Base-by-base conservation (phyloP, 1,284 basidiomycete species). In the Xerocomus minutiporus region DNA sequence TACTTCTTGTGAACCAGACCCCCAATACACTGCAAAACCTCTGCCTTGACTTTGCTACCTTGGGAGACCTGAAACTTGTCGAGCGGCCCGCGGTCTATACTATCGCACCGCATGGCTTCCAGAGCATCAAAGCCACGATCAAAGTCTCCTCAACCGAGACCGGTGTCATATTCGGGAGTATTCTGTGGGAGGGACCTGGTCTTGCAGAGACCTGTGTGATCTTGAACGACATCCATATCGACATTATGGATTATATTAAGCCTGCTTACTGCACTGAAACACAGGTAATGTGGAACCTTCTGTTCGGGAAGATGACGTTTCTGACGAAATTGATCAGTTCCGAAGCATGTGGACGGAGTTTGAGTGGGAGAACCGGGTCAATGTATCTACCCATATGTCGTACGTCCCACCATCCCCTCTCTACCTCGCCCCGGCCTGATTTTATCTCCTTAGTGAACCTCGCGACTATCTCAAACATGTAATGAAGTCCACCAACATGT, bases 171-270 rank as follows among this genome's bases (percentile, higher is more conserved):
- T 98, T 98, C 63, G 96, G 96, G 39, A 97, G 95, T 70, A 97
- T 99, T 60, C 85, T 97, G 17, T 99, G 97, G 87, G 93, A 96
- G 61, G 91, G 90, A n/a, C 84, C 86, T 5, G 90, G 87, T 45
- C 84, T 94, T 61, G 79, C 86, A 0, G 92, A 96, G 66, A 85
- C 85, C 46, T 93, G 86, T 71, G 93, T 93, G 36, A 95, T 99
- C 46, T 72, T 98, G 64, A 97, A 94, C 71, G 96, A 98, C 72
- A 95, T 98, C 55, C 94, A 98, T 72, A 93, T 98, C 59, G 97
- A 99, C 71, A 98, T 99, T 61, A 96, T 99, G 91, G 96, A 98
- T 71, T 99, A 98, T 72, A 99, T 99, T 76, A 93, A 97, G 70
- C 95, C 96, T 0, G 93, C 94, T 4, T 91, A 91, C 66, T 97